These are phyloP conservation scores for Diddensiella santjacobensis DNA, from an alignment of 805 yeast genomes.

Conservation along the genomic window DNA sequence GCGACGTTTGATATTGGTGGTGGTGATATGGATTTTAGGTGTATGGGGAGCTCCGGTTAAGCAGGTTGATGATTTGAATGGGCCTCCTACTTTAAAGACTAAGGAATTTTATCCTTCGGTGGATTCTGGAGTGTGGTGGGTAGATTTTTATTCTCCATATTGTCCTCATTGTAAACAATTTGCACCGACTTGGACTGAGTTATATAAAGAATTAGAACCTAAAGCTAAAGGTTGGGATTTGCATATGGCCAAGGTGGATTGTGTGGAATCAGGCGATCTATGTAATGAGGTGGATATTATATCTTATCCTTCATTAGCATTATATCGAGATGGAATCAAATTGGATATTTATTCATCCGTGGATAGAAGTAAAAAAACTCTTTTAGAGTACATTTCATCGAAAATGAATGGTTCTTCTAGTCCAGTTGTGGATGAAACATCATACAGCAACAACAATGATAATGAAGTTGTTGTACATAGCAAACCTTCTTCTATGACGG, in stretches of 20 bases:
- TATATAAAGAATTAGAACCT: slow-evolving; percentile 46
- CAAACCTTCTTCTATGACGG: not conserved
- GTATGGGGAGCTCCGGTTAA: slow-evolving; percentile 3
- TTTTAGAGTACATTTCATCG: slow-evolving; percentile 13
- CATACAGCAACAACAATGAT: not conserved
- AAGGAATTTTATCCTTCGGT: slow-evolving; percentile 50
- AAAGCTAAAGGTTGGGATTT: slow-evolving; percentile 46
- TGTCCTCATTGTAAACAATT: slow-evolving; percentile 77
- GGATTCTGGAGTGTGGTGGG: slow-evolving; percentile 57
- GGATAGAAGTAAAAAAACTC: slow-evolving; percentile 10
- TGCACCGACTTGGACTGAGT: slow-evolving; percentile 69
- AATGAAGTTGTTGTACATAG: no score
- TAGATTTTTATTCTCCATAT: slow-evolving; percentile 88
- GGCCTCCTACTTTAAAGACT: slow-evolving; percentile 38
- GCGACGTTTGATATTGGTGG: not conserved
- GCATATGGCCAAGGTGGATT: slow-evolving; percentile 68
- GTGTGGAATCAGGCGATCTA: slow-evolving; percentile 81
- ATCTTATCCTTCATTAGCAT: slow-evolving; percentile 66
- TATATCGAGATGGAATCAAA: slow-evolving; percentile 45
- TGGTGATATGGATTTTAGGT: not conserved
- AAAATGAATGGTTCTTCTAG: not conserved
- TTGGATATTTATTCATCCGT: slow-evolving; percentile 23
- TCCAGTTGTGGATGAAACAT: not conserved
- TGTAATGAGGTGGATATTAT: slow-evolving; percentile 63
- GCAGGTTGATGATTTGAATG: slow-evolving; percentile 4